phyloP scores from a whole-genome alignment of 2,329 filamentous ascomycete species.

The Hysterium pulicare region DNA sequence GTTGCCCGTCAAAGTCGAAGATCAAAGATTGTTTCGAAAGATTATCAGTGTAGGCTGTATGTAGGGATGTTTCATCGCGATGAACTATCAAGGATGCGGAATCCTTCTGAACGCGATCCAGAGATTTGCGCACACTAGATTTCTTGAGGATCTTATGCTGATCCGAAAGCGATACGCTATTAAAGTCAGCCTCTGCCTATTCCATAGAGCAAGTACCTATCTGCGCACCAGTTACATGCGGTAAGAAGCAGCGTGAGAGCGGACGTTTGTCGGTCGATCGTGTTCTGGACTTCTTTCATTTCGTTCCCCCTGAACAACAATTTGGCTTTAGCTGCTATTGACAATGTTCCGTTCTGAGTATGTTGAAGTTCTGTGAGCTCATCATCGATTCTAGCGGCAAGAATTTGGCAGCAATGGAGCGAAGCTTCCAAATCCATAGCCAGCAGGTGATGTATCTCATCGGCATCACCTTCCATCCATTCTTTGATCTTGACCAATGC shows the following conservation, averaged over 20 bases:
- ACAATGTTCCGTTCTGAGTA: slow-evolving; percentile 1
- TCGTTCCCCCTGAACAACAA: slow-evolving; percentile 7
- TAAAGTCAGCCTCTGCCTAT: neutral
- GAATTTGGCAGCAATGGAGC: slow-evolving; percentile 8
- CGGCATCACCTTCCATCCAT: slow-evolving; percentile 10
- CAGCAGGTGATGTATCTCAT: slow-evolving; percentile 13
- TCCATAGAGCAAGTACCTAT: neutral
- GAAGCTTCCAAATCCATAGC: slow-evolving; percentile 16
- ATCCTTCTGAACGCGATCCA: slow-evolving; percentile 8
- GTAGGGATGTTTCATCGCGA: slow-evolving; percentile 7
- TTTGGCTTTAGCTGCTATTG: slow-evolving; percentile 5
- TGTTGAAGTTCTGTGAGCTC: slow-evolving; percentile 4
- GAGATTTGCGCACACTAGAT: slow-evolving; percentile 5
- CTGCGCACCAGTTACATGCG: slow-evolving; percentile 13
- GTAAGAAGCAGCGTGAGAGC: slow-evolving; percentile 14
- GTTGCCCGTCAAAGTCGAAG: slow-evolving; percentile 11
- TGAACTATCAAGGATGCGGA: slow-evolving; percentile 12
- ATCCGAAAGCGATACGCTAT: slow-evolving; percentile 11
- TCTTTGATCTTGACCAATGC: slow-evolving; percentile 14
- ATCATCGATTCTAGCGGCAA: slow-evolving; percentile 9
- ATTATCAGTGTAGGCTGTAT: slow-evolving; percentile 8
- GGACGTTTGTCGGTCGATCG: slow-evolving; percentile 13
- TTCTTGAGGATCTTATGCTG: slow-evolving; percentile 9
- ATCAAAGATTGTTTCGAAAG: slow-evolving; percentile 12
- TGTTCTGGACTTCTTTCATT: slow-evolving; percentile 11